A percentile compares a stretch with the other conserved stretches of the same genome.
These are phyloP conservation scores for Xanthoconium separans DNA, from an alignment of 1,284 basidiomycete species.

Conservation along the genomic window DNA sequence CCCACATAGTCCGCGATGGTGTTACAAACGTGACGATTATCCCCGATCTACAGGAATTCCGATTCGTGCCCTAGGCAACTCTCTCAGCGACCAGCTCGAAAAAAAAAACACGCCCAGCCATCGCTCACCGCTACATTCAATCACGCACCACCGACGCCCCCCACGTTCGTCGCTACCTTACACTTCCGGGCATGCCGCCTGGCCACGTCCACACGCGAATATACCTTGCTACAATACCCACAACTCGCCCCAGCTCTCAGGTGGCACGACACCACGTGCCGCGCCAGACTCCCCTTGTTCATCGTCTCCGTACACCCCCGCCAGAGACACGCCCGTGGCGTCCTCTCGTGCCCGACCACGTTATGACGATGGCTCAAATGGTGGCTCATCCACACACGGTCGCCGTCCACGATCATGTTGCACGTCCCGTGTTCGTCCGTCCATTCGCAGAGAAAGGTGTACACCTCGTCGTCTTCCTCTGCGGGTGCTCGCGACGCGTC, in stretches of 20 bases:
- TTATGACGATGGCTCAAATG: slow-evolving; percentile 22
- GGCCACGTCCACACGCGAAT: slow-evolving; percentile 30
- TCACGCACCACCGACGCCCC: slow-evolving; percentile 2
- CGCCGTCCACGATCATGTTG: slow-evolving; percentile 20
- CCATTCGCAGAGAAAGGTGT: slow-evolving; percentile 24
- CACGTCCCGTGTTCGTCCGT: slow-evolving; percentile 23
- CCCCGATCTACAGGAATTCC: no score
- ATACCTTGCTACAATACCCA: slow-evolving; percentile 25
- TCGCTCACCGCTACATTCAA: not conserved
- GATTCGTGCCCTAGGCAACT: not conserved
- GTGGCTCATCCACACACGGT: slow-evolving; percentile 26
- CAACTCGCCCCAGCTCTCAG: slow-evolving; percentile 22
- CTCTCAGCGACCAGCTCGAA: not conserved
- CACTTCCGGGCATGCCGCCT: slow-evolving; percentile 29
- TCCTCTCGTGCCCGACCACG: slow-evolving; percentile 20
- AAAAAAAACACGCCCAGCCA: not conserved
- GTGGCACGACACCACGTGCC: slow-evolving; percentile 29
- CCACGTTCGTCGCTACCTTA: slow-evolving; percentile 19
- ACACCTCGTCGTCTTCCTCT: slow-evolving; percentile 11
- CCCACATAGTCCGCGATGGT: no score
- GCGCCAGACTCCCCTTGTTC: slow-evolving; percentile 28
- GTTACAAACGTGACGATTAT: not conserved
- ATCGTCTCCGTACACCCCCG: slow-evolving; percentile 19
- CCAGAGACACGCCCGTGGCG: slow-evolving; percentile 17
- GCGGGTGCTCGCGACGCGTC: not conserved